These are phyloP conservation scores for Hydnomerulius pinastri DNA, from an alignment of 768 basidiomycete species.

Conservation along the genomic window DNA sequence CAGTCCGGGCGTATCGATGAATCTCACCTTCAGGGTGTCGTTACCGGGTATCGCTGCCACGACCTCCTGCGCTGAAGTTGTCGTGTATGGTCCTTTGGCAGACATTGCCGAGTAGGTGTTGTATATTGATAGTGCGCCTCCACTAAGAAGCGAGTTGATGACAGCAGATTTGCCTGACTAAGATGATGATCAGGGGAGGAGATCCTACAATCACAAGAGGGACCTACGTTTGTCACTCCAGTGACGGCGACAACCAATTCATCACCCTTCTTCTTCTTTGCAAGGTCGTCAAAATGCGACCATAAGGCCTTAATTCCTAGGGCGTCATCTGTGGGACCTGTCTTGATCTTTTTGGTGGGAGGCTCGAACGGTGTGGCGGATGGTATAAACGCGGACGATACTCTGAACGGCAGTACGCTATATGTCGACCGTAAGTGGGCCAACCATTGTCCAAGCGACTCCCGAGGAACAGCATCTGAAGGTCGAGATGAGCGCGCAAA, in stretches of 20 bases:
- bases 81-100: conserved; percentile 61
- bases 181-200: conserved; percentile 3
- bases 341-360: conserved; percentile 48
- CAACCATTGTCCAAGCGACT: conserved; percentile 73
- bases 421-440: conserved; percentile 56
- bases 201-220: conserved; percentile 1
- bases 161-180: conserved; percentile 85
- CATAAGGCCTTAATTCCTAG: conserved; percentile 59
- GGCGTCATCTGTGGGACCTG: conserved; percentile 51
- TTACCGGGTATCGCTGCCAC: conserved; percentile 47
- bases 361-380: conserved; percentile 22
- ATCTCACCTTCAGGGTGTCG: conserved; percentile 43
- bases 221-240: conserved; percentile 78
- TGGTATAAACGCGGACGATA: conserved; percentile 68
- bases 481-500: conserved; percentile 1
- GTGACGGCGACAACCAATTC: conserved; percentile 73
- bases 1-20: conserved; percentile 91
- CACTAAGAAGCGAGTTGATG: conserved; percentile 72
- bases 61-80: conserved; percentile 70
- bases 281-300: conserved; percentile 47
- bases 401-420: conserved; percentile 72
- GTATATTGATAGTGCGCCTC: conserved; percentile 58
- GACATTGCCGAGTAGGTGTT: conserved; percentile 44
- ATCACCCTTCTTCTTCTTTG: conserved; percentile 46
- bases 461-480: conserved; percentile 78